Base-by-base conservation (phyloP, 305 asterid species). In the Solanum aculeatissimum region DNA sequence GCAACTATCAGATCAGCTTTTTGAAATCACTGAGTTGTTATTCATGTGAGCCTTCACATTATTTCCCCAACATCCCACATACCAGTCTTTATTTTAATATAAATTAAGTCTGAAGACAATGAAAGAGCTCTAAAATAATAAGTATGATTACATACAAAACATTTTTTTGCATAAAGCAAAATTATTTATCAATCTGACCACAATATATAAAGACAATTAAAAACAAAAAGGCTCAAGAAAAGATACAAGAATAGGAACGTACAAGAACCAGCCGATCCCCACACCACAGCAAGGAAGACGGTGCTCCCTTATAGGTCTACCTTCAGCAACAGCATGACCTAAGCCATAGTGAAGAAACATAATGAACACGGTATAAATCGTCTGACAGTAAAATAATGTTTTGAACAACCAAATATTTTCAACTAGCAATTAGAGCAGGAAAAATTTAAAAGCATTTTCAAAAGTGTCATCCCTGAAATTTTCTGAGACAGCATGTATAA, bases 201-300 rank as follows among this genome's bases (percentile, higher is more conserved):
- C 6, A 58, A 43, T 43, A 71, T 27, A 63, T 14, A 54, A 23
- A 27, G 15, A 58, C 27, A 65, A 71, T 29, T 3, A 25, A 82
- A 23, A 45, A 71, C 32, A 25, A n/a, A 75, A 47, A n/a, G 85
- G 62, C 42, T 29, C 27, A 60, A 47, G 47, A 9, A 27, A 53
- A 54, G 38, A 66, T 77, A 19, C 27, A 27, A 82, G 62, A 86
- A 69, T 65, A 84, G 84, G 78, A 85, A 93, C 99, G 90, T 90
- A 95, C 98, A 95, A 89, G 85, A 89, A 87, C 99, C 99, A 95
- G 55, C 99, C 99, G 83, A 92, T 88, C 80, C 99, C 99, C 87
- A 94, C 86, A 66, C 98, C 98, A 88, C 98, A 94, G 86, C 97
- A 95, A 79, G 99, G 98, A 86, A 95, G 97, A 74, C 95, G 88